Base-by-base conservation (phyloP, 106 monocot genomes). In the Amphibolis antarctica region DNA sequence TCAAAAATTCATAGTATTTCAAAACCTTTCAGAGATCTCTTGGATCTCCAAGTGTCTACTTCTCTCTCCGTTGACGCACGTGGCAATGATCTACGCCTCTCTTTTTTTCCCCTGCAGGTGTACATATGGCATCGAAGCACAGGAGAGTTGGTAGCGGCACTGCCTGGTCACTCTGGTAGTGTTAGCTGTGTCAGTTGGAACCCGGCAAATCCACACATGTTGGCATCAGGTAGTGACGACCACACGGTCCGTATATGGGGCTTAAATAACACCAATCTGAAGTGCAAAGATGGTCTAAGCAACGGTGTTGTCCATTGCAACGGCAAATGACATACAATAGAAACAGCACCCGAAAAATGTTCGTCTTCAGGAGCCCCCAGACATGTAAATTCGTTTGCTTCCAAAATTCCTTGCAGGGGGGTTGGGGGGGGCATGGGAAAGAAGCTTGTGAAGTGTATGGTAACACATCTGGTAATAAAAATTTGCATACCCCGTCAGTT, bases 181-280 rank as follows among this genome's bases (percentile, higher is more conserved):
- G 74, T 79, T 3, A 79, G 74, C 42, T 74, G 79, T 64, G 79
- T 79, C 27, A 79, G 79, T 55, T 79, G 79, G 79, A 79, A 79
- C 55, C 79, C 79, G 0, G 53, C 28, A 28, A 74, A 79, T 52
- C 79, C 74, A 13, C 69, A 69, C 48, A 79, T 79, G 74, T 69
- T 79, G 25, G 79, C 79, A 17, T 79, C 79, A 29, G 79, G 69
- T n/a, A 74, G 79, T 28, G 79, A 79, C 19, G 79, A 79, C 28
- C 68, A 69, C 30, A 79, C 79, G 5, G 64, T 79, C 22, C 79
- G 79, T 6, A 79, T 79, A 28, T 79, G 79, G 78, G 74, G 79
- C 22, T 12, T 74, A 63, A 53, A 69, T 3, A 62, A 23, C 47
- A 42, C 17, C 46, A 73, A 54, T 36, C 25, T 56, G 29, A 73